Conservation (phyloP, 2,329 filamentous ascomycete genomes). For the Cladosporium sp. region DNA sequence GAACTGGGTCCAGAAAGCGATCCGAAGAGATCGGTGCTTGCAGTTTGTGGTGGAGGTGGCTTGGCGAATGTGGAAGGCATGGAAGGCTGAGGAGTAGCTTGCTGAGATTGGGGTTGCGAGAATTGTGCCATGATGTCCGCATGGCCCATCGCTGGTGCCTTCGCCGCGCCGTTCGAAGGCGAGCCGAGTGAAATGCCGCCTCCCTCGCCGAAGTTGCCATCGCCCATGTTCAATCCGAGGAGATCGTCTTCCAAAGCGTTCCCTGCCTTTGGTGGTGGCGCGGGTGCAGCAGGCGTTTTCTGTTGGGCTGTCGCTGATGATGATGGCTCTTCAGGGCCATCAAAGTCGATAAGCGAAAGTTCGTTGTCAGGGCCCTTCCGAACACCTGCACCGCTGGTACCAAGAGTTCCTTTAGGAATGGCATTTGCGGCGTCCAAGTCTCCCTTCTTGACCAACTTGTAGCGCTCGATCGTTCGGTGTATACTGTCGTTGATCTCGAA, state of each 20-base stretch:
- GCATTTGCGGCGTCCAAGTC: conserved; percentile 79
- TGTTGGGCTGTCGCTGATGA: conserved; percentile 27
- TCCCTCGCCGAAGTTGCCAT: conserved; percentile 64
- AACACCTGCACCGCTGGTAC: conserved; percentile 60
- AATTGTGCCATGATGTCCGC: conserved; percentile 33
- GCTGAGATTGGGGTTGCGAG: conserved; percentile 21
- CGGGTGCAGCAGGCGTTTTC: conserved; percentile 37
- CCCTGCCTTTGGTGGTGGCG: conserved; percentile 44
- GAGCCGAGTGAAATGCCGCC: conserved; percentile 70
- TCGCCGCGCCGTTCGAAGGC: conserved; percentile 27
- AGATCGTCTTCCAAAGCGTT: conserved; percentile 84
- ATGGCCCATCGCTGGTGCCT: conserved; percentile 29
- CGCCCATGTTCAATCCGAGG: conserved; percentile 78
- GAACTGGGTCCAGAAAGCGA: conserved; percentile 47
- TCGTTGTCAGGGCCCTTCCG: conserved; percentile 68
- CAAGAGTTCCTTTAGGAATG: conserved; percentile 76
- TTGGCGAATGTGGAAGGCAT: conserved; percentile 24
- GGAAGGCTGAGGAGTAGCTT: conserved; percentile 17
- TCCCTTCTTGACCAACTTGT: conserved; percentile 93
- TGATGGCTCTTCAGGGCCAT: conserved; percentile 58
- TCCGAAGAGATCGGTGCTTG: conserved; percentile 56
- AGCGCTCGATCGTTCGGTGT: conserved; percentile 91
- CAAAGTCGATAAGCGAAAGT: conserved; percentile 91
- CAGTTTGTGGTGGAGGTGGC: conserved; percentile 32
- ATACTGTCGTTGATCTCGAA: conserved; percentile 99